These are phyloP conservation scores for Fraxinus floribunda DNA, from an alignment of 305 asterid species.

Conservation along the genomic window DNA sequence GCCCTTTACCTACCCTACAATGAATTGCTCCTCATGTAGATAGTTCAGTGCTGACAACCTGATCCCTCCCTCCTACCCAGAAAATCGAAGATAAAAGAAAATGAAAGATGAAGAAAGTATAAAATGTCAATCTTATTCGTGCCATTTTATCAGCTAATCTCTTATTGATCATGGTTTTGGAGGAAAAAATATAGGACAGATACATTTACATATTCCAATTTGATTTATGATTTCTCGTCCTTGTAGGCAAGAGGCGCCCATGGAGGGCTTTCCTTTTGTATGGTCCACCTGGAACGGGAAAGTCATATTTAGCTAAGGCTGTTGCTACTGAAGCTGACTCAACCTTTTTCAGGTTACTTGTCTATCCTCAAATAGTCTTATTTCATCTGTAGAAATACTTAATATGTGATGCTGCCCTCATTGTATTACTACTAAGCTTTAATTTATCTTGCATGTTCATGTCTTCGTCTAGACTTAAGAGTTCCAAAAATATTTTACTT, in stretches of 20 bases:
- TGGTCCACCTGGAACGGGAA: constrained; percentile 98
- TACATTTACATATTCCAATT: not conserved
- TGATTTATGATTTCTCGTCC: not conserved
- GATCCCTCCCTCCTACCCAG: not conserved
- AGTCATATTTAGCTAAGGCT: constrained; percentile 97
- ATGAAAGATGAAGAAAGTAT: not conserved
- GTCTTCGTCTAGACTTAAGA: not conserved
- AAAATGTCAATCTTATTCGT: not conserved
- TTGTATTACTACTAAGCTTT: not conserved
- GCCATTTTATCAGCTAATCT: not conserved
- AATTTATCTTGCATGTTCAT: not conserved
- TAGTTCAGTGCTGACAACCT: not conserved
- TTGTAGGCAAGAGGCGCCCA: constrained; percentile 85
- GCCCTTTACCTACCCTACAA: not conserved
- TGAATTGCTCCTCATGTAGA: not conserved
- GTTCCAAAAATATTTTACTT: not conserved
- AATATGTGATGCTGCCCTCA: not conserved
- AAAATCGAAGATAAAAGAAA: not conserved
- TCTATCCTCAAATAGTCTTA: not conserved
- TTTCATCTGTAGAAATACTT: not conserved
- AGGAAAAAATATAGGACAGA: not conserved
- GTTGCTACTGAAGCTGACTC: constrained; percentile 99
- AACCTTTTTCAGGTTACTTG: constrained; percentile 85
- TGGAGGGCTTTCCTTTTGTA: constrained; percentile 98
- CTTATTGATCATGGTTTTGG: not conserved